Base-by-base conservation (phyloP, 306 rosid genomes). In the Cicer pinnatifidum region DNA sequence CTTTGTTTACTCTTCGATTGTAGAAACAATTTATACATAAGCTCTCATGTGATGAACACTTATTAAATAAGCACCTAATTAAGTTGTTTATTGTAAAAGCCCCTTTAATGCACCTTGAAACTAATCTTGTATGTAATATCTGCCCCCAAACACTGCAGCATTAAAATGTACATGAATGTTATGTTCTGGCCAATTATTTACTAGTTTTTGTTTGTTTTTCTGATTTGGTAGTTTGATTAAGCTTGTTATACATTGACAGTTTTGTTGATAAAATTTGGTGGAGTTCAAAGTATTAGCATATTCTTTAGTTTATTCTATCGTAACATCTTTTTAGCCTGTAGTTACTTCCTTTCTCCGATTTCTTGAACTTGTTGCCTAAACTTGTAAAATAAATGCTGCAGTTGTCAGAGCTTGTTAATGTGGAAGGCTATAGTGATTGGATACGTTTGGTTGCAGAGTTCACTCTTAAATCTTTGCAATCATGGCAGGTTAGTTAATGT, bases 371-470 rank as follows among this genome's bases (percentile, higher is more conserved):
- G 35, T 28, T 28, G 35, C 35, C 35, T 71, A 48, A 43, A 72
- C 72, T 86, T 81, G 17, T 45, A 11, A 65, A 71, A 60, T 58
- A 71, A 67, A 75, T 76, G 84, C 50, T 81, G 80, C 85, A 77
- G 99, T 81, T 94, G 84, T 89, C 99, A 23, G 99, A 94, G 85
- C 97, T 94, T 75, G 99, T 94, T 74, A 90, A 86, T 41, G 96
- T 91, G 80, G 99, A 94, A 85, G 99, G 97, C 75, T 91, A 94
- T 80, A 90, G 99, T 50, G 99, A 94, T 75, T 94, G 99, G 99
- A 94, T 94, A 56, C 99, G 87, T 67, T 82, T 91, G 80, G 99
- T 94, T 60, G 99, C 97, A 2, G 99, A 91, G 85, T 94, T 94
- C 82, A 94, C 99, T 41, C 88, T 94, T 62, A 88, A 94, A 88